Evolutionary conservation across 1,284 basidiomycete species (phyloP).

Genomic region (Somion occarium): DNA sequence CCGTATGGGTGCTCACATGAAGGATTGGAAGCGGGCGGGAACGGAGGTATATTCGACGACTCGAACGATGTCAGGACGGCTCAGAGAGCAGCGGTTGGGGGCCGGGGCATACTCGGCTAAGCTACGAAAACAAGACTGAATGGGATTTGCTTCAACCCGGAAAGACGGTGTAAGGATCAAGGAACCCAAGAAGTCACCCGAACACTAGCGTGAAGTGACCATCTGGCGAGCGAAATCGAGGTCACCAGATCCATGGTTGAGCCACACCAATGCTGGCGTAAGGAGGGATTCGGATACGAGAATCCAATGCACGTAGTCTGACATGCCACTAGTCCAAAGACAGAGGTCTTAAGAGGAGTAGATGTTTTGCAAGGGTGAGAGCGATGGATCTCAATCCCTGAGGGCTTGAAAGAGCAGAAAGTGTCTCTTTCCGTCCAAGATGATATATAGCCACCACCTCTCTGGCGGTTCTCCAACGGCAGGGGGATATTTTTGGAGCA

Average conservation of each 20-base stretch:
- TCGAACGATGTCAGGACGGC: too few relatives aligned
- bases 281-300: neutral
- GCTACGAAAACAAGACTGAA: neutral
- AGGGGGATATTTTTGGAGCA: too few relatives aligned
- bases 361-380: too few relatives aligned
- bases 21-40: neutral
- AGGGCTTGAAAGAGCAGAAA: too few relatives aligned
- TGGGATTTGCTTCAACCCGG: neutral
- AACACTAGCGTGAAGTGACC: neutral
- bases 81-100: neutral
- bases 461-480: too few relatives aligned
- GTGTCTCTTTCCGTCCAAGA: too few relatives aligned
- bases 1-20: neutral
- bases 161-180: neutral
- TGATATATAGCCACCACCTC: too few relatives aligned
- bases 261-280: neutral
- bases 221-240: neutral
- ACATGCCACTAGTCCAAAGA: too few relatives aligned
- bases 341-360: too few relatives aligned
- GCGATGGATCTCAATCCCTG: too few relatives aligned
- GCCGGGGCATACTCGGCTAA: neutral
- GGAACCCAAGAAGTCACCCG: neutral
- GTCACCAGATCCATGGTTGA: neutral
- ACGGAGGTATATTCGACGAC: neutral
- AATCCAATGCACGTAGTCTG: too few relatives aligned